A percentile compares a stretch with the other conserved stretches of the same genome.
phyloP scores from a whole-genome alignment of 1,139 yeast genomes.

The Sugiyamaella grinbergsii region DNA sequence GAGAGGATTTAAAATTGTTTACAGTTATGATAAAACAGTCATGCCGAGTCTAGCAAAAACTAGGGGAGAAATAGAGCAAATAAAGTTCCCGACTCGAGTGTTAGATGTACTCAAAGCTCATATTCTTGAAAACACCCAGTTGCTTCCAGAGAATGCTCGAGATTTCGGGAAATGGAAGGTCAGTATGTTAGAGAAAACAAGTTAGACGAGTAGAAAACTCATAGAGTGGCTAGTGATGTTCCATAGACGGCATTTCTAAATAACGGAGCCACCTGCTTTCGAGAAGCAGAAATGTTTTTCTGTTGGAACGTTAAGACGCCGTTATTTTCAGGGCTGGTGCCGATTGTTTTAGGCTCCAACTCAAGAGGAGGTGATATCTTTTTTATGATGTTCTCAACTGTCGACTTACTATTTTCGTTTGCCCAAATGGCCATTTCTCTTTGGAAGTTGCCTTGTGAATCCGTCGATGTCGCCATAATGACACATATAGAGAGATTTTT shows the following conservation, averaged over 20 bases:
- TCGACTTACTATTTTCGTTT: slow-evolving; percentile 25
- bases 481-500: slow-evolving; percentile 56
- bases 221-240: slow-evolving; percentile 24
- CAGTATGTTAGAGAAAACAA: slow-evolving; percentile 35
- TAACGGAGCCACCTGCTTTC: slow-evolving; percentile 84
- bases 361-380: not conserved
- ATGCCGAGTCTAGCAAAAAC: slow-evolving; percentile 36
- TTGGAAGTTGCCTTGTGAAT: slow-evolving; percentile 48
- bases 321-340: slow-evolving; percentile 14
- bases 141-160: slow-evolving; percentile 44
- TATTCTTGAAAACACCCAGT: slow-evolving; percentile 38
- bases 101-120: slow-evolving; percentile 37
- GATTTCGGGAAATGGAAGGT: slow-evolving; percentile 42
- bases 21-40: slow-evolving; percentile 34
- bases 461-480: slow-evolving; percentile 63
- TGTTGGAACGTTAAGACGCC: slow-evolving; percentile 50
- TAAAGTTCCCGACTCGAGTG: slow-evolving; percentile 42
- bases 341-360: slow-evolving; percentile 2
- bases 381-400: slow-evolving; percentile 41
- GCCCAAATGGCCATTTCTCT: slow-evolving; percentile 59
- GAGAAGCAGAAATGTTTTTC: slow-evolving; percentile 59
- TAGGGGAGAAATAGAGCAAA: slow-evolving; percentile 47
- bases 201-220: not conserved
- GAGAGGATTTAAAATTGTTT: slow-evolving; percentile 50
- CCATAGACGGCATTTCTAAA: slow-evolving; percentile 35